Evolutionary conservation across 345 rosid species (phyloP).

Genomic region (Erysimum cheiranthoides): DNA sequence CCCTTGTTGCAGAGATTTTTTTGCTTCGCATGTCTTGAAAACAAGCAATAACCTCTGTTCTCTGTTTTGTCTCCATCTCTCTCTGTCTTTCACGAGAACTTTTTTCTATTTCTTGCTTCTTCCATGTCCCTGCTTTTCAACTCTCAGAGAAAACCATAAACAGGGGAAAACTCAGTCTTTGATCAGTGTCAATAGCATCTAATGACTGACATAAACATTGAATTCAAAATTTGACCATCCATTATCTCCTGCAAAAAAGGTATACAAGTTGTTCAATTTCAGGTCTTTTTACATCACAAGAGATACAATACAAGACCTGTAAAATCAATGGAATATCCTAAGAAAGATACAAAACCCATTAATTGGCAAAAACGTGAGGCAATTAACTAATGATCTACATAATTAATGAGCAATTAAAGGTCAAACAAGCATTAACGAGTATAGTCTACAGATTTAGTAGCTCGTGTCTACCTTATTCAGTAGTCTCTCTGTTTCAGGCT

Average conservation of each 20-base stretch:
- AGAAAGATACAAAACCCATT: constrained; percentile 31
- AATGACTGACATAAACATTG: constrained; percentile 38
- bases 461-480: constrained; percentile 13
- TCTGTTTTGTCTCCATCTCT: constrained; percentile 44
- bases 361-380: not conserved
- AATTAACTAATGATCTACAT: not conserved
- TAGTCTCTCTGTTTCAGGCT: constrained; percentile 18
- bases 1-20: constrained; percentile 33
- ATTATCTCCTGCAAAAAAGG: constrained; percentile 27
- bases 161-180: constrained; percentile 38
- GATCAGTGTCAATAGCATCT: constrained; percentile 33
- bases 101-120: constrained; percentile 32
- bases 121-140: constrained; percentile 37
- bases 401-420: constrained; percentile 12
- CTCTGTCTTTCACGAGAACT: constrained; percentile 31
- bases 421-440: not conserved
- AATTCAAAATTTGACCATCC: constrained; percentile 24
- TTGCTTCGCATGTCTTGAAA: constrained; percentile 25
- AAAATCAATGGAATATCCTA: constrained; percentile 6
- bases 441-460: constrained; percentile 12
- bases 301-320: constrained; percentile 22
- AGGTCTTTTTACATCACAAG: constrained; percentile 13
- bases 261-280: constrained; percentile 16
- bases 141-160: constrained; percentile 34
- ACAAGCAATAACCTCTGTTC: constrained; percentile 36